Conservation (phyloP, 208 protist species). For the Sergeia podlipaevii region DNA sequence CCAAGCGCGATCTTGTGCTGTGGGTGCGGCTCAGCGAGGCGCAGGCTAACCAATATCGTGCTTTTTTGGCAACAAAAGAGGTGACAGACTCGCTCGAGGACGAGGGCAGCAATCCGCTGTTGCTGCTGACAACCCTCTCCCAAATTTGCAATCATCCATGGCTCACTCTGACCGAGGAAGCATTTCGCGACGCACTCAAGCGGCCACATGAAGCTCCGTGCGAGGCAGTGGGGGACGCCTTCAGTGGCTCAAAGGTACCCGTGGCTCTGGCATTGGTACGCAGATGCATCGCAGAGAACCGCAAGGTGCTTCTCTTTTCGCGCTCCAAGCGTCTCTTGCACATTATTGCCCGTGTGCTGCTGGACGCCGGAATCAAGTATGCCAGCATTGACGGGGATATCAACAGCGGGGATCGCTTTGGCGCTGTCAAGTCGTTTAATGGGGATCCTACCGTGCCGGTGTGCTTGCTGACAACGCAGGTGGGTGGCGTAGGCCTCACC, state of each 20-base stretch:
- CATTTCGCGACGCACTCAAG: conserved; percentile 35
- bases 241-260: conserved; percentile 56
- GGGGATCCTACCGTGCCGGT: conserved; percentile 40
- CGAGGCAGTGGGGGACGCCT: conserved; percentile 49
- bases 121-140: conserved; percentile 60
- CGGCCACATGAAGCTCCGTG: conserved; percentile 16
- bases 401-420: conserved; percentile 30
- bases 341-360: conserved; percentile 41
- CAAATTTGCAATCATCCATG: conserved; percentile 81
- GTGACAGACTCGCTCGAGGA: background rate
- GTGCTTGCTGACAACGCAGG: conserved; percentile 96
- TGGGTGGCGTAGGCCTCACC: conserved; percentile 97
- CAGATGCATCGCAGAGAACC: conserved; percentile 27
- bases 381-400: conserved; percentile 68
- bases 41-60: conserved; percentile 63
- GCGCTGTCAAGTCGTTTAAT: conserved; percentile 87
- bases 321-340: conserved; percentile 68
- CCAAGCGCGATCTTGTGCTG: conserved; percentile 74
- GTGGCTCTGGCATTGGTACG: conserved; percentile 49
- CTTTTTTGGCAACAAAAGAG: conserved; percentile 36
- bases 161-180: conserved; percentile 53
- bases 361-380: conserved; percentile 31
- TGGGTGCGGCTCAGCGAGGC: conserved; percentile 60
- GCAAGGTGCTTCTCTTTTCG: conserved; percentile 75
- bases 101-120: conserved; percentile 25